These are phyloP conservation scores for Aristolochia fimbriata DNA, from an alignment of 164 flowering plant genomes.

Conservation along the genomic window DNA sequence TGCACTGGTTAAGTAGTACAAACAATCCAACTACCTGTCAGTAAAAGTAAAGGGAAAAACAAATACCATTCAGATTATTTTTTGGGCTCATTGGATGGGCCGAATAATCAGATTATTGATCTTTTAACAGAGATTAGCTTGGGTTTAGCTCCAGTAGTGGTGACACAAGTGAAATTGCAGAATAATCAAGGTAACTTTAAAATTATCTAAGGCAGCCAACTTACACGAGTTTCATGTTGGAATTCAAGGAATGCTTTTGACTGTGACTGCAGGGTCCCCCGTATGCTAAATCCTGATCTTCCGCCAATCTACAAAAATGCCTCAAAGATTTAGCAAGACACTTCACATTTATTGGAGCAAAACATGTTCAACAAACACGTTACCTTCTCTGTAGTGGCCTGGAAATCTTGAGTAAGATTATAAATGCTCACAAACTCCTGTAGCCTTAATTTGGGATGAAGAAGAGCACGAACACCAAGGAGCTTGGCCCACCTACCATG, in stretches of 20 bases:
- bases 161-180: no score
- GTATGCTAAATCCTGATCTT: slow-evolving; percentile 91
- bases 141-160: no score
- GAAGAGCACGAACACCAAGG: slow-evolving; percentile 84
- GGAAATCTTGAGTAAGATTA: slow-evolving; percentile 84
- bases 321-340: neutral
- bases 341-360: neutral
- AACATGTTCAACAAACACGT: no score
- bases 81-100: no score
- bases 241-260: slow-evolving; percentile 86
- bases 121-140: no score
- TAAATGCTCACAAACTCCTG: slow-evolving; percentile 80
- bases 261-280: slow-evolving; percentile 93
- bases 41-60: no score
- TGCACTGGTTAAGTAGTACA: neutral
- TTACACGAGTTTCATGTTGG: slow-evolving; percentile 92
- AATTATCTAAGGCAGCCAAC: slow-evolving; percentile 10
- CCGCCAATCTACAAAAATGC: slow-evolving; percentile 77
- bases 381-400: slow-evolving; percentile 91
- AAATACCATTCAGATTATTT: no score
- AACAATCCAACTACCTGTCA: neutral
- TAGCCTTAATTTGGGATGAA: slow-evolving; percentile 83
- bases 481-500: slow-evolving; percentile 99
- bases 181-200: neutral
- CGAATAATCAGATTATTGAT: no score